phyloP scores from a whole-genome alignment of 306 rosid genomes.

The Lathyrus sativus region DNA sequence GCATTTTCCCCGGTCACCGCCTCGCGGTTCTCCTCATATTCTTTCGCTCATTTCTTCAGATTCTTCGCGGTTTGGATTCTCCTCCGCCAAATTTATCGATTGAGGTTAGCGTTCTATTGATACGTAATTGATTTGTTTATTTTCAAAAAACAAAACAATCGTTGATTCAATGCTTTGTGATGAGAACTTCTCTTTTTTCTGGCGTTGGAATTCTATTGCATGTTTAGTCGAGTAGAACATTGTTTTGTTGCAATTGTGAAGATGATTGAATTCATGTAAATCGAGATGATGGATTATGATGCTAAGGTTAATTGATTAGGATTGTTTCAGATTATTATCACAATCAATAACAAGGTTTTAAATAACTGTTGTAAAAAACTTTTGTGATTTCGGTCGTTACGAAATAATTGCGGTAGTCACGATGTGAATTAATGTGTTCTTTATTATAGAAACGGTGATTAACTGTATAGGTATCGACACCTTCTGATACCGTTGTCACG shows the following conservation, averaged over 20 bases:
- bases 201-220: not conserved
- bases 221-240: constrained; percentile 4
- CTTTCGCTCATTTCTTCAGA: not conserved
- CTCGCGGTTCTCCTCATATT: not conserved
- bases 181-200: constrained; percentile 20
- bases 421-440: no score
- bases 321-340: no score
- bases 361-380: no score
- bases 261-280: not conserved
- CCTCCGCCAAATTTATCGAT: not conserved
- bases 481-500: no score
- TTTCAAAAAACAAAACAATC: not conserved
- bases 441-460: no score
- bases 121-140: not conserved
- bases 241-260: not conserved
- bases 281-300: not conserved
- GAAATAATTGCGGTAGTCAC: no score
- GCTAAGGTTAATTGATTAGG: not conserved
- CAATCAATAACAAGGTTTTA: no score
- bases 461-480: no score
- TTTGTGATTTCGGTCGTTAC: no score
- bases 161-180: constrained; percentile 5
- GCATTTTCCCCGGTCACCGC: constrained; percentile 19
- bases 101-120: constrained; percentile 19
- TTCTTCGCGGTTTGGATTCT: not conserved